A percentile compares a stretch with the other conserved stretches of the same genome.
Conservation (phyloP, 2,329 filamentous ascomycete species). For the Pseudonectria buxi region DNA sequence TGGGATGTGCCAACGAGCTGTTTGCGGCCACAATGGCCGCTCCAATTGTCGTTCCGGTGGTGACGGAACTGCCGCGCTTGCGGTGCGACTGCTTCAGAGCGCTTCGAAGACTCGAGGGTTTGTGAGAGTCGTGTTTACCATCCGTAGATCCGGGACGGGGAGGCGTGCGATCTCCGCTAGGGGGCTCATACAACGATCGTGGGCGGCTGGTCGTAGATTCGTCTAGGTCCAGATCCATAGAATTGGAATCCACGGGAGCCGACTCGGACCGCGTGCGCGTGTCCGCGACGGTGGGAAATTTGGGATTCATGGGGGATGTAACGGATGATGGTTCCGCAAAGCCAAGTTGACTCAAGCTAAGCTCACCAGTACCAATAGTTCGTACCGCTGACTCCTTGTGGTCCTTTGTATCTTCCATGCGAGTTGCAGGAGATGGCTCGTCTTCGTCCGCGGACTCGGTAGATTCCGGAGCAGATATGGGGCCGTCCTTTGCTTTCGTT, state of each 20-base stretch:
- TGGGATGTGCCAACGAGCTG: slow-evolving; percentile 59
- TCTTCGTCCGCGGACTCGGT: slow-evolving; percentile 32
- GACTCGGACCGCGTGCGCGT: slow-evolving; percentile 49
- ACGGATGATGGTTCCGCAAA: slow-evolving; percentile 55
- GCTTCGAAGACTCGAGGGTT: slow-evolving; percentile 63
- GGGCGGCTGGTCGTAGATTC: slow-evolving; percentile 35
- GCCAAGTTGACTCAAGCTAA: slow-evolving; percentile 84
- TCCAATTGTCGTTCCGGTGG: slow-evolving; percentile 59
- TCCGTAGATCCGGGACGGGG: slow-evolving; percentile 57
- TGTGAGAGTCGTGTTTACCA: slow-evolving; percentile 52
- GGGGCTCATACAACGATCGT: slow-evolving; percentile 45
- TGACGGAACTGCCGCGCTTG: slow-evolving; percentile 76
- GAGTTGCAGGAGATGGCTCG: slow-evolving; percentile 32
- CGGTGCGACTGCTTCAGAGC: slow-evolving; percentile 50
- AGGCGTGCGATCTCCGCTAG: slow-evolving; percentile 54
- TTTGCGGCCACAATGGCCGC: slow-evolving; percentile 67
- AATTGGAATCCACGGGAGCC: slow-evolving; percentile 43
- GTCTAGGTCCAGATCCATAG: slow-evolving; percentile 25
- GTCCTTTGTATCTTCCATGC: slow-evolving; percentile 32
- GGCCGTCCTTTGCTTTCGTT: slow-evolving; percentile 18
- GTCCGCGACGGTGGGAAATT: slow-evolving; percentile 44
- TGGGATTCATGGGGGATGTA: slow-evolving; percentile 51
- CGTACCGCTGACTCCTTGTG: slow-evolving; percentile 73
- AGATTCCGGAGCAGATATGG: slow-evolving; percentile 16
- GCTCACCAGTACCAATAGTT: slow-evolving; percentile 80